Evolutionary conservation across 495 filamentous ascomycete genomes (phyloP), one percentile per base, ranked within the genome.

Genomic region (Elasticomyces elasticus): DNA sequence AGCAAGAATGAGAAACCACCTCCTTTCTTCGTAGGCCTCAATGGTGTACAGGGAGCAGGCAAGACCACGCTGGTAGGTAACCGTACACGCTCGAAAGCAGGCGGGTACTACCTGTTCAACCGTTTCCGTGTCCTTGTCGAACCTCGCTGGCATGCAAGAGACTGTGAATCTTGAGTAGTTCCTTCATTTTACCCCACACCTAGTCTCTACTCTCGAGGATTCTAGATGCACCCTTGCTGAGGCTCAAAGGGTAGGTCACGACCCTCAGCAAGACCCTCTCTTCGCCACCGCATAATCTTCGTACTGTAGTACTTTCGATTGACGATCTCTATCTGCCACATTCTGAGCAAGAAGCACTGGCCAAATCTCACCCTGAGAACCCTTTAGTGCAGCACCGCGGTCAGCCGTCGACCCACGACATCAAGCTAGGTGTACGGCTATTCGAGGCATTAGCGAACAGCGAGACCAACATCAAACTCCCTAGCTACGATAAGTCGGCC

Each of bases 281-380:
- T 49, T 72, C 76, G n/a, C 74, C 79, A 23, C 81, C 80, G 1
- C 77, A 87, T 66, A 76, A 73, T 10, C 75, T 95, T 35, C 71
- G 79, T 50, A 87, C 86, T 4, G 72, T 85, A 30, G 86, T 90
- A 7, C 74, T 89, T 62, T 90, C 85, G 63, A 88, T 95, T 51
- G 91, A 96, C 67, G 90, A 97, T 68, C 80, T 96, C 51, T 96
- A 96, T 67, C 79, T 94, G 51, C 72, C 81, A 2, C 84, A 86
- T 67, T 72, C 71, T 38, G 77, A 83, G 59, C 91, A 94, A 70
- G 65, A 76, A n/a, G 67, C 73, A 9, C 76, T 96, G 15, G 85
- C 84, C 28, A 59, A 74, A 13, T 64, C 76, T 0, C 71, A 91
- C 65, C 78, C 82, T 23, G 63, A 75, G 27, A 97, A 96, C 62